phyloP scores from a whole-genome alignment of 495 filamentous ascomycete genomes.

The Penicillium bovifimosum region DNA sequence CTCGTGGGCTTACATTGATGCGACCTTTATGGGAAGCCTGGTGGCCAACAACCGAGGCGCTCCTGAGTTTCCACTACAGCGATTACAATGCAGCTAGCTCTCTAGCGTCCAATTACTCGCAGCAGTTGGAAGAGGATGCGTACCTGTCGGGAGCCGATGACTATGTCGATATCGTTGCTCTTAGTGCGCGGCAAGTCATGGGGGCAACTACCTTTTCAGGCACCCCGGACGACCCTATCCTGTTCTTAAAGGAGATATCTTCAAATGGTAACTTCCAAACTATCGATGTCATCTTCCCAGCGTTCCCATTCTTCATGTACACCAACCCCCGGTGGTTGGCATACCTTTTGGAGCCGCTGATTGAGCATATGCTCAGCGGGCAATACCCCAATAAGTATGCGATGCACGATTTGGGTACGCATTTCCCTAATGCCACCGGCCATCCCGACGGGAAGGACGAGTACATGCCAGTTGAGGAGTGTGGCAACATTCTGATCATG shows the following conservation, averaged over 20 bases:
- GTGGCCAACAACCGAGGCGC: slow-evolving; percentile 55
- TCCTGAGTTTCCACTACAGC: slow-evolving; percentile 70
- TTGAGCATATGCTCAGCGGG: slow-evolving; percentile 86
- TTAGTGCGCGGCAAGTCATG: slow-evolving; percentile 87
- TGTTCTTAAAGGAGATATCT: slow-evolving; percentile 94
- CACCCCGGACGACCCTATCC: slow-evolving; percentile 72
- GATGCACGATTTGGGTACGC: slow-evolving; percentile 85
- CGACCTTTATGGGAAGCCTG: slow-evolving; percentile 80
- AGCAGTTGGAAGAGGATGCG: slow-evolving; percentile 72
- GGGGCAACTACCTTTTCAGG: slow-evolving; percentile 86
- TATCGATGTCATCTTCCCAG: slow-evolving; percentile 94
- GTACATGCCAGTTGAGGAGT: slow-evolving; percentile 97
- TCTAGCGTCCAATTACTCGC: slow-evolving; percentile 72
- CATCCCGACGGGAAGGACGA: slow-evolving; percentile 85
- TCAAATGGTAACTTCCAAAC: slow-evolving; percentile 94
- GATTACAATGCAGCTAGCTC: slow-evolving; percentile 59
- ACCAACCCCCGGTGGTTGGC: slow-evolving; percentile 90
- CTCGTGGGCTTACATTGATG: slow-evolving; percentile 77
- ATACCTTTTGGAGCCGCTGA: slow-evolving; percentile 80
- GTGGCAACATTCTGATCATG: slow-evolving; percentile 96
- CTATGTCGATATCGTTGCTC: slow-evolving; percentile 74
- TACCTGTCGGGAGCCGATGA: slow-evolving; percentile 46
- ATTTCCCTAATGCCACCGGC: slow-evolving; percentile 90
- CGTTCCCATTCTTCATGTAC: slow-evolving; percentile 93
- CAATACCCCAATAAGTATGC: slow-evolving; percentile 89